phyloP scores from a whole-genome alignment of 129 eudicot genomes.

The Lonicera japonica region DNA sequence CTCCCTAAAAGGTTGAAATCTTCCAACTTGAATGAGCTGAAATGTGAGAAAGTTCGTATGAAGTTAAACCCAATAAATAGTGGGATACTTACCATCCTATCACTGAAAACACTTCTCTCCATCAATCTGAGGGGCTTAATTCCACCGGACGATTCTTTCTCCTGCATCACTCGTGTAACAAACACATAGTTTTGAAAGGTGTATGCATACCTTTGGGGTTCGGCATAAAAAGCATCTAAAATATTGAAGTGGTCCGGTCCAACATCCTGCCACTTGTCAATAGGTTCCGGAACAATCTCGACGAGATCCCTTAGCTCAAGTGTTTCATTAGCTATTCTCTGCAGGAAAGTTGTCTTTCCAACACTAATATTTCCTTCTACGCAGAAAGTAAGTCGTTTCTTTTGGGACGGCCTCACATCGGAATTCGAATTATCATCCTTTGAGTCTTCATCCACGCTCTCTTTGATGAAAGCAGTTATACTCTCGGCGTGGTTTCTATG shows the following conservation, averaged over 20 bases:
- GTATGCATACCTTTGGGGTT: constrained; percentile 85
- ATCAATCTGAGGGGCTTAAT: constrained; percentile 82
- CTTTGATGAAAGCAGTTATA: constrained; percentile 73
- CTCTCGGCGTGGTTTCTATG: constrained; percentile 94
- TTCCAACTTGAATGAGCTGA: not conserved
- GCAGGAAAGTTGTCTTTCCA: constrained; percentile 81
- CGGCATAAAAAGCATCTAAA: constrained; percentile 82
- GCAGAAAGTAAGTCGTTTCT: constrained; percentile 72
- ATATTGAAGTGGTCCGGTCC: constrained; percentile 89
- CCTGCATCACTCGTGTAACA: constrained; percentile 95
- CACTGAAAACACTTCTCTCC: constrained; percentile 98
- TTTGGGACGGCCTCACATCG: constrained; percentile 29
- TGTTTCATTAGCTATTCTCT: constrained; percentile 90
- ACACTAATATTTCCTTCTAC: constrained; percentile 97
- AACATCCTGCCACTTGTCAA: constrained; percentile 91
- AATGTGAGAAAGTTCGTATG: not conserved
- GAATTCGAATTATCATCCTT: constrained; percentile 38
- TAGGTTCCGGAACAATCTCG: constrained; percentile 90
- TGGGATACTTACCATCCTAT: constrained; percentile 60
- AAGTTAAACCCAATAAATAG: not conserved
- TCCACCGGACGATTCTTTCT: constrained; percentile 84
- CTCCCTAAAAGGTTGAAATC: not conserved
- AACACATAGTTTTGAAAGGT: constrained; percentile 93
- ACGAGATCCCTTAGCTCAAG: constrained; percentile 91
- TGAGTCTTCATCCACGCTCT: constrained; percentile 84